Conservation (phyloP, 495 filamentous ascomycete genomes). For the Extremus antarcticus region DNA sequence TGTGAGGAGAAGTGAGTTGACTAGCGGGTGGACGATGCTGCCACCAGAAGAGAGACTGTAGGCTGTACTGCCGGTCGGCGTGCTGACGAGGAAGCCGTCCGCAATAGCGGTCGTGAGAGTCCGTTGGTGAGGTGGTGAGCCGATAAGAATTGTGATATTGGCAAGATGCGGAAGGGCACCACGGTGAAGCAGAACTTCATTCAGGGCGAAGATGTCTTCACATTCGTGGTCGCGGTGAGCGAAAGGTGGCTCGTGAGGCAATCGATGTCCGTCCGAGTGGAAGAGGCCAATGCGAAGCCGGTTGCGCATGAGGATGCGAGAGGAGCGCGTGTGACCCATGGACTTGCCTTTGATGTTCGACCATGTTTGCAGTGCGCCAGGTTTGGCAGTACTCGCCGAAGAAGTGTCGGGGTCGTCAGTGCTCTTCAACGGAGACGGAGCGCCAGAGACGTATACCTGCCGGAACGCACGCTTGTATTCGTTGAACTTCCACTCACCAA, state of each 20-base stretch:
- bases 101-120: constrained; percentile 87
- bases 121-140: constrained; percentile 40
- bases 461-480: constrained; percentile 85
- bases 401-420: constrained; percentile 10
- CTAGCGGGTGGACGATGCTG: constrained; percentile 89
- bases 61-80: constrained; percentile 88
- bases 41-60: constrained; percentile 88
- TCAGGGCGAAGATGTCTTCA: constrained; percentile 71
- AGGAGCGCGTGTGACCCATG: constrained; percentile 62
- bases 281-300: constrained; percentile 75
- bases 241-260: constrained; percentile 20
- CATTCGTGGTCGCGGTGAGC: constrained; percentile 9
- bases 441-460: constrained; percentile 87
- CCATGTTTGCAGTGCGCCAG: constrained; percentile 45
- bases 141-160: constrained; percentile 78
- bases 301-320: constrained; percentile 74
- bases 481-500: constrained; percentile 91
- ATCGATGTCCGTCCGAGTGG: constrained; percentile 31
- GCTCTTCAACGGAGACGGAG: constrained; percentile 27
- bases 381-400: constrained; percentile 1
- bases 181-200: constrained; percentile 88
- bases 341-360: constrained; percentile 64
- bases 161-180: constrained; percentile 81
- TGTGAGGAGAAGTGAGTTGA: constrained; percentile 75
- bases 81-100: constrained; percentile 88